These are phyloP conservation scores for Spirogloea muscicola DNA, from an alignment of 139 green algal genomes.

Conservation along the genomic window DNA sequence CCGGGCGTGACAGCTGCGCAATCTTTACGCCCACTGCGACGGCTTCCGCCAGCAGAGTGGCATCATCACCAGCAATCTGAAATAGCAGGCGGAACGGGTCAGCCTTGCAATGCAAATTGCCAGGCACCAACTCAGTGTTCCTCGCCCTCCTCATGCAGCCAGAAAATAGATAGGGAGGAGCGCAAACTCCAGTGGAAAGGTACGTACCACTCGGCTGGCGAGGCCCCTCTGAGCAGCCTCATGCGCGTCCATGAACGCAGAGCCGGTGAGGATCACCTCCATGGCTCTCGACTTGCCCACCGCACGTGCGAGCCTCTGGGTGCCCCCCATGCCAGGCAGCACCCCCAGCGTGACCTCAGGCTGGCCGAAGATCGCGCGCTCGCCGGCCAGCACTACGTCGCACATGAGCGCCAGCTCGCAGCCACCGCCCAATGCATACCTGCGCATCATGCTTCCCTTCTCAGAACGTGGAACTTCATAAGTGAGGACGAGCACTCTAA, in stretches of 20 bases:
- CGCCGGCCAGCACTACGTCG: conserved; percentile 65
- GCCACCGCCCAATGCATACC: conserved; percentile 62
- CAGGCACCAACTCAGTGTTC: not conserved
- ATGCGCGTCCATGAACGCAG: conserved; percentile 40
- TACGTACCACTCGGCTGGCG: conserved; percentile 45
- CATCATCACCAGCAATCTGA: not conserved
- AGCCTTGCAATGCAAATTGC: not conserved
- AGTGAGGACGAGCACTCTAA: not conserved
- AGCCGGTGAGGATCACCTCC: conserved; percentile 63
- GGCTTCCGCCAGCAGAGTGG: not conserved
- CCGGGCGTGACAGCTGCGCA: conserved; percentile 40
- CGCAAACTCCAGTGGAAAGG: not conserved
- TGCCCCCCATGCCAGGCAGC: conserved; percentile 70
- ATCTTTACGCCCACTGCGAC: conserved; percentile 35
- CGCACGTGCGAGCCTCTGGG: conserved; percentile 56
- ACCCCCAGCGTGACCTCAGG: conserved; percentile 66
- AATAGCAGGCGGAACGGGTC: not conserved
- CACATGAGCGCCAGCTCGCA: conserved; percentile 71
- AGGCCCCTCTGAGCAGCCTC: conserved; percentile 57
- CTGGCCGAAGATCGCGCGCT: conserved; percentile 63
- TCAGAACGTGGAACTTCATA: not conserved
- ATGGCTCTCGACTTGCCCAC: conserved; percentile 53
- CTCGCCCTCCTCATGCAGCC: not conserved
- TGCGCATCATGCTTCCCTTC: not conserved
- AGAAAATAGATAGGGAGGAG: too few relatives aligned